Evolutionary conservation across 2,329 filamentous ascomycete species (phyloP), one percentile per base, ranked within the genome.

Genomic region (Fusarium protoensiforme): DNA sequence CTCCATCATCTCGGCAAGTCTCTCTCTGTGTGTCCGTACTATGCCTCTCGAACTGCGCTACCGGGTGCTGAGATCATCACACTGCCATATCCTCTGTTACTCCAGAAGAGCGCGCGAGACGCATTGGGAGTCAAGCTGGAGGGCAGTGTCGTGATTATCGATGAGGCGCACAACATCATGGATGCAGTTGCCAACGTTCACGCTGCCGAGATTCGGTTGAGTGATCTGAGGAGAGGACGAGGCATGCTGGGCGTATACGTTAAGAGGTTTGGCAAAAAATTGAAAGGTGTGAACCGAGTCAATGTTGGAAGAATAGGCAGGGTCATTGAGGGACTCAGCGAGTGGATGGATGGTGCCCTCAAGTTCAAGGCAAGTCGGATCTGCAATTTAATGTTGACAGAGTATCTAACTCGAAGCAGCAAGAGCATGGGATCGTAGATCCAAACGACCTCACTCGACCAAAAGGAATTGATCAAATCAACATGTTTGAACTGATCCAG

Each of bases 101-200:
- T 99, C 4, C 96, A 98, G 78, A 93, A 92, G 77, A 93, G 91
- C 5, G 95, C 96, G 0, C 88, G 96, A 57, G 95, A 98, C 69
- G 95, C 96, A 0, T 87, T 99, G 0, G 92, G 93, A 0, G 91
- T 99, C 48, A 96, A 93, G 27, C 83, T 99, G 10, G 95, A 97
- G 76, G 91, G 92, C 7, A 96, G 97, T 78, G 87, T 99, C 0
- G 91, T 99, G n/a, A 93, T 99, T 29, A 94, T 99, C 56, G 96
- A 99, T 75, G 96, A 99, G 84, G 96, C 96, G 0, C 96, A 99
- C 80, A 99, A 99, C 79, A 89, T 99, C 61, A 98, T 98, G 92
- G 95, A 98, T 80, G 95, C 96, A 0, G 94, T 99, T 53, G 90
- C 94, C 18, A 92, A 92, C 53, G 96, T 98, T 36, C 92, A 98